Evolutionary conservation across 768 basidiomycete genomes (phyloP), one percentile per base, ranked within the genome.

Genomic region (Sporobolomyces phaffii): DNA sequence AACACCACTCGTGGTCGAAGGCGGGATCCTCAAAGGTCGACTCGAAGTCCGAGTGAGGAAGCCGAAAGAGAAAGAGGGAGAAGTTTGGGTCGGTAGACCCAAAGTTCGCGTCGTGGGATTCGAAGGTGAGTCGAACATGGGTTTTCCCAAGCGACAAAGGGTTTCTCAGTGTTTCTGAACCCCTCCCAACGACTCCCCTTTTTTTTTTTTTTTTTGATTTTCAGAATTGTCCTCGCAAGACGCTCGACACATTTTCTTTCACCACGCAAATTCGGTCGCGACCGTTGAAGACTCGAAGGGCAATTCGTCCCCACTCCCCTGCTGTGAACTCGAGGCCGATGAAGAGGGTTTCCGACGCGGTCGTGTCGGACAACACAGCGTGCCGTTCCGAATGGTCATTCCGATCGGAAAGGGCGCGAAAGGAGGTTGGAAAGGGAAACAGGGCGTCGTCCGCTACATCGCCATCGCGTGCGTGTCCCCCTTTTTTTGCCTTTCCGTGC

Each of bases 91-190:
- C 18, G 85, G 85, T 43, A 85, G 82, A 41, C 89, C 85, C 6
- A 93, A 91, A 79, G 77, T 93, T 36, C 81, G 90, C 64, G 81
- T 92, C 26, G 82, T 93, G 58, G 91, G 92, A 6, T 91, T 91
- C 75, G 92, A 94, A 79, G 85, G 84, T 81, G 40, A 64, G 78
- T 65, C n/a, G 3, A 18, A 9, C 6, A 20, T n/a, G n/a, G n/a
- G n/a, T n/a, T n/a, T n/a, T n/a, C n/a, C n/a, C n/a, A n/a, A n/a
- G n/a, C n/a, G n/a, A n/a, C n/a, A n/a, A n/a, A n/a, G n/a, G n/a
- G n/a, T n/a, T n/a, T n/a, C n/a, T n/a, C n/a, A n/a, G n/a, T n/a
- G n/a, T n/a, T n/a, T n/a, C n/a, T n/a, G n/a, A n/a, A n/a, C n/a
- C 31, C 2, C n/a, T 53, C 14, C 18, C 56, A 10, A 22, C 17